Conservation (phyloP, 2,329 filamentous ascomycete genomes). For the Fusarium napiforme region DNA sequence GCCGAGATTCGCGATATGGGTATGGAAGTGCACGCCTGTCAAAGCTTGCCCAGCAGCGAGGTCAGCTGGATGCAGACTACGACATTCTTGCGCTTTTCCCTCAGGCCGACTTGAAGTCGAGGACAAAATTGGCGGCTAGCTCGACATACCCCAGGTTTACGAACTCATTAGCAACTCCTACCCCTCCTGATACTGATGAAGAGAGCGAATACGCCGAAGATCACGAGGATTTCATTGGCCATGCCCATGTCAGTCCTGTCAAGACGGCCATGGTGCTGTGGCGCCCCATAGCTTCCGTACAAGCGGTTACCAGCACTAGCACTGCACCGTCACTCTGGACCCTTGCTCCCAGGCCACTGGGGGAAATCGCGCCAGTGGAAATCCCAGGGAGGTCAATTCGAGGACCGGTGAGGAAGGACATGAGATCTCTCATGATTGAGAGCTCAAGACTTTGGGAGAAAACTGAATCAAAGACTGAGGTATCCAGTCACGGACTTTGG, state of each 20-base stretch:
- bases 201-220: slow-evolving; percentile 51
- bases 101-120: slow-evolving; percentile 26
- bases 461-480: not conserved
- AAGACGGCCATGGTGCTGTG: slow-evolving; percentile 36
- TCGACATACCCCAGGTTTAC: slow-evolving; percentile 33
- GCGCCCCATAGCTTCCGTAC: slow-evolving; percentile 32
- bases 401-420: slow-evolving; percentile 14
- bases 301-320: slow-evolving; percentile 1
- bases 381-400: slow-evolving; percentile 8
- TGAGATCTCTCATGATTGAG: slow-evolving; percentile 36
- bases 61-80: slow-evolving; percentile 24
- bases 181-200: slow-evolving; percentile 64
- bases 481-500: slow-evolving; percentile 33
- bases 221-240: slow-evolving; percentile 27
- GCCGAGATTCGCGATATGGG: slow-evolving; percentile 37
- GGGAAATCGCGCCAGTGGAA: slow-evolving; percentile 17
- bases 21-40: slow-evolving; percentile 30
- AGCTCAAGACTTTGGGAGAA: slow-evolving; percentile 41
- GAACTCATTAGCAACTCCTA: slow-evolving; percentile 47
- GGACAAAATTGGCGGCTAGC: slow-evolving; percentile 14
- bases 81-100: slow-evolving; percentile 30
- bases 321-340: slow-evolving; percentile 39
- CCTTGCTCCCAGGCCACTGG: slow-evolving; percentile 25
- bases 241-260: slow-evolving; percentile 18
- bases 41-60: slow-evolving; percentile 30